These are phyloP conservation scores for Phyllosticta citrichinensis DNA, from an alignment of 2,329 filamentous ascomycete species.

Conservation along the genomic window DNA sequence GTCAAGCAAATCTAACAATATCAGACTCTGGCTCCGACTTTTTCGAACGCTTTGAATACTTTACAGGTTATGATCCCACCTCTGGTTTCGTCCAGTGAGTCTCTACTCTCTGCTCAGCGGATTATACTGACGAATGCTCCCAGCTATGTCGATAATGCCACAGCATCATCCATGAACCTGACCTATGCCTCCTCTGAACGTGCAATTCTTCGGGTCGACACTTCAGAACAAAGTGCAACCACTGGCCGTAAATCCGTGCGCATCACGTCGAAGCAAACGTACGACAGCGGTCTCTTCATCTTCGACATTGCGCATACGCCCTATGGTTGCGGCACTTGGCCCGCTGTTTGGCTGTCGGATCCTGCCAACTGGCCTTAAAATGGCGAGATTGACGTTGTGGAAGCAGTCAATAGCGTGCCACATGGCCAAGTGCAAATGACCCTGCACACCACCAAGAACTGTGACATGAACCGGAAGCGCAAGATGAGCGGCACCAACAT, in stretches of 20 bases:
- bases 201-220: conserved; percentile 25
- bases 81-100: conserved; percentile 22
- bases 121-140: background rate
- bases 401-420: conserved; percentile 21
- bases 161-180: conserved; percentile 5
- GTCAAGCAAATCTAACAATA: conserved; percentile 38
- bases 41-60: conserved; percentile 24
- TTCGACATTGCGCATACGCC: conserved; percentile 25
- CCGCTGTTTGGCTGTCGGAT: conserved; percentile 24
- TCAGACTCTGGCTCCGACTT: conserved; percentile 47
- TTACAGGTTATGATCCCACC: conserved; percentile 18
- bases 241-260: conserved; percentile 21
- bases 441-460: conserved; percentile 6
- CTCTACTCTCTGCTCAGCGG: background rate
- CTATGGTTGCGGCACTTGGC: conserved; percentile 23
- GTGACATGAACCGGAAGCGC: conserved; percentile 9
- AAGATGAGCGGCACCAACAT: conserved; percentile 13
- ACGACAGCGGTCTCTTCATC: conserved; percentile 22
- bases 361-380: conserved; percentile 20
- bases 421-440: conserved; percentile 16
- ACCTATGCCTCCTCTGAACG: conserved; percentile 6
- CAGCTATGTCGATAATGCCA: conserved; percentile 12
- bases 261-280: conserved; percentile 19
- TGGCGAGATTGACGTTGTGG: conserved; percentile 26
- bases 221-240: conserved; percentile 16